phyloP scores from a whole-genome alignment of 2,329 filamentous ascomycete genomes.

The Ophioceras dolichostomum region DNA sequence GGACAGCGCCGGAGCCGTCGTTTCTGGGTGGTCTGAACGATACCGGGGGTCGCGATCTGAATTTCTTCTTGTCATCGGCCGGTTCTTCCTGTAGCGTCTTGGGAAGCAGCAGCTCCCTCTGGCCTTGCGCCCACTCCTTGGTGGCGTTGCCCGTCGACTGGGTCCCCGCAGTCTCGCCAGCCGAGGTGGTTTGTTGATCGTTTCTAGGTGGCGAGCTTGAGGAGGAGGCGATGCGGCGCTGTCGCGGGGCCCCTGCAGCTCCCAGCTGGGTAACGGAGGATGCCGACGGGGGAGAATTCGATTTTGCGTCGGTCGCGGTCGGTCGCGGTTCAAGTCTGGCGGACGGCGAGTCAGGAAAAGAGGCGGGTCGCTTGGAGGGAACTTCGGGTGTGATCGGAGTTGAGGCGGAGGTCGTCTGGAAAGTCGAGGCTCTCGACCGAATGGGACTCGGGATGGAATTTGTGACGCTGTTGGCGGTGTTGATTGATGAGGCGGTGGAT shows the following conservation, averaged over 20 bases:
- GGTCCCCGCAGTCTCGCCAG: constrained; percentile 7
- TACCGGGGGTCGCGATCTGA: constrained; percentile 32
- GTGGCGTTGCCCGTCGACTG: constrained; percentile 16
- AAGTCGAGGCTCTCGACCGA: constrained; percentile 23
- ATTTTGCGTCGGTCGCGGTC: constrained; percentile 4
- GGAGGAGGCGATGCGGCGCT: constrained; percentile 5
- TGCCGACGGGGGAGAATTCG: constrained; percentile 7
- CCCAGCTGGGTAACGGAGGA: neutral
- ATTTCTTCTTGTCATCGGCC: constrained; percentile 35
- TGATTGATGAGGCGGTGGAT: constrained; percentile 1
- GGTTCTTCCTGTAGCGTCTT: constrained; percentile 28
- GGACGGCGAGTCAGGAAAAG: constrained; percentile 21
- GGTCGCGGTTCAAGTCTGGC: neutral
- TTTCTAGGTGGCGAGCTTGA: neutral
- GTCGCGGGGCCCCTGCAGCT: constrained; percentile 6
- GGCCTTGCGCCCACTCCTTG: constrained; percentile 25
- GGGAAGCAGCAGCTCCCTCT: constrained; percentile 33
- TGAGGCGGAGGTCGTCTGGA: constrained; percentile 18
- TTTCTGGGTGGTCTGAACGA: constrained; percentile 32
- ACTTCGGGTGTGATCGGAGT: constrained; percentile 8
- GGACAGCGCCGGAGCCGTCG: constrained; percentile 16
- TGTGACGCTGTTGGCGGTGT: neutral
- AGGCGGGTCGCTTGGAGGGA: constrained; percentile 20
- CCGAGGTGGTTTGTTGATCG: neutral
- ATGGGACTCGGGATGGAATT: constrained; percentile 11